phyloP scores from a whole-genome alignment of 805 yeast species.

The Wickerhamia fluorescens region DNA sequence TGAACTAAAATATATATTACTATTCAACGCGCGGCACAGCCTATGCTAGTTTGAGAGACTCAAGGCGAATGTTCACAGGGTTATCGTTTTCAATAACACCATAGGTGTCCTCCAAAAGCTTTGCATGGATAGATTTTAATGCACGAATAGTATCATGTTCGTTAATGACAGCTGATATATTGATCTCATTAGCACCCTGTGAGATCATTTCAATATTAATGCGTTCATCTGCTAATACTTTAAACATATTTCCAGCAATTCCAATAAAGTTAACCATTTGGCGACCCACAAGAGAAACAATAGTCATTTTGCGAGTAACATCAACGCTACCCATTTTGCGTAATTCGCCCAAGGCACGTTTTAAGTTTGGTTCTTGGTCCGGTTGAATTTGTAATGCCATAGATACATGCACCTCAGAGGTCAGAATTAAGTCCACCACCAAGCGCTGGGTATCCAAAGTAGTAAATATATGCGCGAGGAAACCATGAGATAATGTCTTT shows the following conservation, averaged over 20 bases:
- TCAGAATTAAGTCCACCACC: conserved; percentile 92
- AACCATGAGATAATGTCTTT: conserved; percentile 89
- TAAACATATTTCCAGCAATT: conserved; percentile 95
- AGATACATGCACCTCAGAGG: conserved; percentile 96
- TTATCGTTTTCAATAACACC: conserved; percentile 10
- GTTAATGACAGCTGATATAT: conserved; percentile 90
- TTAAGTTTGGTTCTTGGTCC: conserved; percentile 55
- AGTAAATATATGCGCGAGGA: conserved; percentile 83
- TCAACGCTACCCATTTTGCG: conserved; percentile 83
- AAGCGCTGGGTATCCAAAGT: conserved; percentile 76
- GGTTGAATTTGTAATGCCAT: conserved; percentile 86
- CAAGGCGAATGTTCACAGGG: conserved; percentile 27
- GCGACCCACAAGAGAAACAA: conserved; percentile 90
- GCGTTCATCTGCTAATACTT: conserved; percentile 83
- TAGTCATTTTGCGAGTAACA: conserved; percentile 79
- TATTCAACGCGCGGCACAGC: too few species aligned
- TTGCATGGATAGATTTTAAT: conserved; percentile 75
- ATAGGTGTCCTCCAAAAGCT: conserved; percentile 55
- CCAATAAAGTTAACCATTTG: conserved; percentile 97
- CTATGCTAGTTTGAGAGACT: conserved; percentile 17
- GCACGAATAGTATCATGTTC: conserved; percentile 81
- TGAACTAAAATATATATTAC: too few species aligned
- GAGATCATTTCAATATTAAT: conserved; percentile 97
- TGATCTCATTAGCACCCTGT: conserved; percentile 97
- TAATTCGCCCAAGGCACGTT: conserved; percentile 71